Percentiles rank a stretch among this genome's conserved stretches.
Evolutionary conservation across 345 rosid genomes (phyloP).

Genomic region (Hibiscus trionum): DNA sequence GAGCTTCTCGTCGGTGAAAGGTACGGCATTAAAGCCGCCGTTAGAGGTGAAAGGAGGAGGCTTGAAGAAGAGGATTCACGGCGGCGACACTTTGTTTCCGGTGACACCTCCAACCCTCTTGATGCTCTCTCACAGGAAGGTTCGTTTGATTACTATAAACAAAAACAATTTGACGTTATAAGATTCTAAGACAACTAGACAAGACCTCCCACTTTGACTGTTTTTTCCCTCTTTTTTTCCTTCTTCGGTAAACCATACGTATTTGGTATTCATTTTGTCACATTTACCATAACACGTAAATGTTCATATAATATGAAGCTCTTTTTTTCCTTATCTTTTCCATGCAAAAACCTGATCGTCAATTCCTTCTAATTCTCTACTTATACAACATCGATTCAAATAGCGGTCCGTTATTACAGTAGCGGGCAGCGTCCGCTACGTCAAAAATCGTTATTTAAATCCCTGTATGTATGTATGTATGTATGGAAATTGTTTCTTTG

Average conservation of each 20-base stretch:
- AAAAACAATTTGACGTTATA: background rate
- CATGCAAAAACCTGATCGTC: background rate
- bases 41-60: constrained; percentile 76
- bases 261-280: background rate
- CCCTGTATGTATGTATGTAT: too few species aligned
- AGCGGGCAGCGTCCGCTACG: too few species aligned
- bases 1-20: constrained; percentile 92
- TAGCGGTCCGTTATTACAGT: too few species aligned
- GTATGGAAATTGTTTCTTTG: too few species aligned
- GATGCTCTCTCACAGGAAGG: constrained; percentile 98
- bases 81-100: constrained; percentile 40
- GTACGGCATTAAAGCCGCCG: constrained; percentile 89
- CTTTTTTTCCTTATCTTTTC: background rate
- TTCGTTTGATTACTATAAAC: constrained; percentile 4
- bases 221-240: background rate
- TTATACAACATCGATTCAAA: too few species aligned
- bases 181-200: background rate
- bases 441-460: too few species aligned
- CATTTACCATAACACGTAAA: constrained; percentile 4
- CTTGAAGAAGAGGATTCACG: constrained; percentile 58
- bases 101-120: constrained; percentile 43
- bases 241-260: background rate
- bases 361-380: background rate
- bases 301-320: background rate
- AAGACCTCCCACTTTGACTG: constrained; percentile 1